Base-by-base conservation (phyloP, 2,329 filamentous ascomycete species). In the Macrophomina tecta region DNA sequence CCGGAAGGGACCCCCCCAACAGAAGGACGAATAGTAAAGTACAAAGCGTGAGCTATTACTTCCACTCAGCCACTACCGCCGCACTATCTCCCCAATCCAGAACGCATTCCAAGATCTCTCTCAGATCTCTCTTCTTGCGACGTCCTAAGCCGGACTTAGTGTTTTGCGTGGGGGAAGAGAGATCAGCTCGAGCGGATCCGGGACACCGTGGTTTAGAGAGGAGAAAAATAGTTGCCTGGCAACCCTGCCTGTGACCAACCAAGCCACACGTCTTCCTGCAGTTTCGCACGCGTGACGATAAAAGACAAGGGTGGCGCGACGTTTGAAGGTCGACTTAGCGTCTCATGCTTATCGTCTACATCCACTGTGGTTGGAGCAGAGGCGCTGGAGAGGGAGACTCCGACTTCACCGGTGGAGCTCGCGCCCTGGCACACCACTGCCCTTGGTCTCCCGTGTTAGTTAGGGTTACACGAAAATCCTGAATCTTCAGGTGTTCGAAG, bases 301-400 rank as follows among this genome's bases (percentile, higher is more conserved):
- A 62, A 11, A 5, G 42, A 38, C 58, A 45, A 28, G 58, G 58
- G 58, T 62, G 58, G 58, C 58, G 58, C 58, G 58, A 62, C 58
- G 58, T 62, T 62, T 42, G 58, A 62, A 23, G 58, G 14, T 49
- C 12, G 58, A 62, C 58, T 62, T 62, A 62, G 58, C 58, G 58
- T 32, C 28, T 34, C n/a, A 16, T 30, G 5, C 56, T 34, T 45
- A 16, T 23, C 16, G 30, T 30, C 40, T n/a, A 12, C 8, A 18
- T 11, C 30, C 14, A n/a, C 40, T 9, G 14, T 16, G 18, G 53
- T 42, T 34, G 56, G 42, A 14, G 40, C 28, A 18, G 55, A 23
- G 56, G 23, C 11, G 49, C 49, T 42, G 16, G 34, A 36, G 56
- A 28, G 34, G 38, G 56, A 28, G 34, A n/a, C 18, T 61, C 52